Percentiles rank a stretch among this genome's conserved stretches.
phyloP scores from a whole-genome alignment of 2,329 filamentous ascomycete species.

The Cadophora malorum region DNA sequence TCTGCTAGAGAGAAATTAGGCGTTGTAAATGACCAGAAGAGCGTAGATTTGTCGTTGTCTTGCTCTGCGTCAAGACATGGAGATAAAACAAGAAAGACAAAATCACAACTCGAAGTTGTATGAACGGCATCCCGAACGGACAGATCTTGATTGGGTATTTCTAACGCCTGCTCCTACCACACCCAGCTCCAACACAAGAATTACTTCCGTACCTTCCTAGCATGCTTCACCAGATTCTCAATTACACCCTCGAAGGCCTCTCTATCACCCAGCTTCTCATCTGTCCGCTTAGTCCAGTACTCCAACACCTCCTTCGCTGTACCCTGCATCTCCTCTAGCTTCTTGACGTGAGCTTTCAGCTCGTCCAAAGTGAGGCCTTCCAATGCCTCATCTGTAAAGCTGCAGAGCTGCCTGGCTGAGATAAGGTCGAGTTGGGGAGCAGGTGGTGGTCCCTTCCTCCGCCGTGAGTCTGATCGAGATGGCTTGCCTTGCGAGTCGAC shows the following conservation, averaged over 20 bases:
- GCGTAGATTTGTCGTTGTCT: too few relatives aligned
- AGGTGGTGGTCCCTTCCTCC: slow-evolving; percentile 64
- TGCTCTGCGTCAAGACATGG: too few relatives aligned
- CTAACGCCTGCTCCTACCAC: slow-evolving; percentile 4
- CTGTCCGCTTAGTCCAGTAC: slow-evolving; percentile 86
- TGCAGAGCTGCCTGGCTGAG: slow-evolving; percentile 77
- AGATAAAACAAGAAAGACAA: too few relatives aligned
- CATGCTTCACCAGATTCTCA: slow-evolving; percentile 93
- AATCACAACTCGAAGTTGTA: too few relatives aligned
- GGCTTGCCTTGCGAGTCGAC: slow-evolving; percentile 64
- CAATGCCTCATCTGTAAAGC: slow-evolving; percentile 83
- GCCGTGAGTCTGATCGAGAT: slow-evolving; percentile 49
- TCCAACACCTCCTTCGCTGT: slow-evolving; percentile 79
- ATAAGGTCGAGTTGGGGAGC: slow-evolving; percentile 81
- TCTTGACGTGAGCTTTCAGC: slow-evolving; percentile 72
- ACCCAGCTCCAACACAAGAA: neutral
- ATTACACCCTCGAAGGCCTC: slow-evolving; percentile 97
- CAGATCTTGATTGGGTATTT: slow-evolving; percentile 12
- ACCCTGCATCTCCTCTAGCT: slow-evolving; percentile 72
- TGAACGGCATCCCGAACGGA: neutral
- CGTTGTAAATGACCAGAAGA: too few relatives aligned
- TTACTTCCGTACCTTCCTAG: slow-evolving; percentile 81
- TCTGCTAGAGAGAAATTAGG: too few relatives aligned
- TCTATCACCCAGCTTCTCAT: slow-evolving; percentile 87
- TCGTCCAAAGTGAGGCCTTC: slow-evolving; percentile 80